phyloP scores from a whole-genome alignment of 208 protist species.

The Leishmania mexicana region DNA sequence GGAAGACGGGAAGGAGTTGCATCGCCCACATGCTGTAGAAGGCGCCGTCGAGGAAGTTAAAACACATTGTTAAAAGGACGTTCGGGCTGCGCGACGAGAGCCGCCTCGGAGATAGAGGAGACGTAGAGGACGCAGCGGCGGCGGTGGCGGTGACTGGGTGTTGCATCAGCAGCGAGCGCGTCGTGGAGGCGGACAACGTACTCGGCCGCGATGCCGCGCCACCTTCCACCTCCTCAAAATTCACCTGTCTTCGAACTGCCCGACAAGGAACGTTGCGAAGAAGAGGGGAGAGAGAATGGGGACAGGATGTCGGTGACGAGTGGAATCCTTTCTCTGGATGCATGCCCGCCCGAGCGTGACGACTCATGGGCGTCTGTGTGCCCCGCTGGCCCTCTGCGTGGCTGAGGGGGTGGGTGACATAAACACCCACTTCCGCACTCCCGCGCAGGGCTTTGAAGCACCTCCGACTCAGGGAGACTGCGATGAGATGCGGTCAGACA shows the following conservation, averaged over 20 bases:
- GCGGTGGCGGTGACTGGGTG: neutral
- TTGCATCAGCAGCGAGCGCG: neutral
- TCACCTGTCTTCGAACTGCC: neutral
- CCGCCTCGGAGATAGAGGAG: neutral
- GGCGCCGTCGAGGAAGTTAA: constrained; percentile 53
- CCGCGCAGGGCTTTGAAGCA: too few species aligned
- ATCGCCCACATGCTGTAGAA: constrained; percentile 53
- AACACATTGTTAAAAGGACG: constrained; percentile 40
- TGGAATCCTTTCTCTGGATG: neutral
- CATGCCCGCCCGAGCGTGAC: neutral
- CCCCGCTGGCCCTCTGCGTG: neutral
- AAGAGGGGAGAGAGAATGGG: neutral
- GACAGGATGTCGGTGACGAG: neutral
- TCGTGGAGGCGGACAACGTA: neutral
- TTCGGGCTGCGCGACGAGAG: constrained; percentile 32
- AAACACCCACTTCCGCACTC: neutral
- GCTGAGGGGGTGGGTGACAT: neutral
- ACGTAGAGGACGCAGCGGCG: neutral
- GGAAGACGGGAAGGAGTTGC: constrained; percentile 49
- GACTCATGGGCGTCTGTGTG: neutral
- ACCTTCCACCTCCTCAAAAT: neutral
- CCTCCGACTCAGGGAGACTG: neutral
- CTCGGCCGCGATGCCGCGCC: neutral
- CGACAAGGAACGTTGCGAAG: neutral
- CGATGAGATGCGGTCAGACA: neutral